Evolutionary conservation across 768 basidiomycete species (phyloP).

Genomic region (Amanita subjunquillea): DNA sequence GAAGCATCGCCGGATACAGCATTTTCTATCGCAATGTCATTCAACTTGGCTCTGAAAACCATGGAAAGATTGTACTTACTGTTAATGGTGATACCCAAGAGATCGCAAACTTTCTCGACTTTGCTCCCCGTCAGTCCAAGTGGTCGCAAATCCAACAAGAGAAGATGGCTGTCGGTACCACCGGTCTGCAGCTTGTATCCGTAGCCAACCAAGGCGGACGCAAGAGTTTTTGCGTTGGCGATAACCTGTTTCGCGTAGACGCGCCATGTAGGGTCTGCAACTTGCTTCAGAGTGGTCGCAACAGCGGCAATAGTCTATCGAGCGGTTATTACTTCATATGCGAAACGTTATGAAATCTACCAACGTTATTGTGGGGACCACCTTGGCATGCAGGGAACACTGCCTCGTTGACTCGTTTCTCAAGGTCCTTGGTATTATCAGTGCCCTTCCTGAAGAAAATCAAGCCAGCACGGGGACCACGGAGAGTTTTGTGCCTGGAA

Average conservation of each 20-base stretch:
- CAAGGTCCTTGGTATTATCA: conserved; percentile 72
- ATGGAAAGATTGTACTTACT: conserved; percentile 38
- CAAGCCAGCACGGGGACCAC: conserved; percentile 94
- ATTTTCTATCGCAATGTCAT: conserved; percentile 56
- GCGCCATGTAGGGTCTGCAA: conserved; percentile 81
- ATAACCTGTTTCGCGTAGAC: conserved; percentile 93
- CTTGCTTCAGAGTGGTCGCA: conserved; percentile 89
- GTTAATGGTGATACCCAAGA: conserved; percentile 94
- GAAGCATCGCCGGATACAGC: conserved; percentile 95
- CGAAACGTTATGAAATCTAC: conserved; percentile 12
- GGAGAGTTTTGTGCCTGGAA: conserved; percentile 89
- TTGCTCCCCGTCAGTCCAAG: conserved; percentile 95
- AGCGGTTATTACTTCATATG: not conserved
- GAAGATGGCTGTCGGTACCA: conserved; percentile 96
- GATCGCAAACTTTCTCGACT: conserved; percentile 96
- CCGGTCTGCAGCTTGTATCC: conserved; percentile 96
- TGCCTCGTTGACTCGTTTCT: conserved; percentile 95
- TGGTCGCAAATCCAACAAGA: conserved; percentile 96
- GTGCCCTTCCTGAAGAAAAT: conserved; percentile 98
- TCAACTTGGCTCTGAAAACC: not conserved
- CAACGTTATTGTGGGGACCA: conserved; percentile 95
- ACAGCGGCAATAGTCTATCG: conserved; percentile 85
- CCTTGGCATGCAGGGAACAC: conserved; percentile 99
- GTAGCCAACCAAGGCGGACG: conserved; percentile 54
- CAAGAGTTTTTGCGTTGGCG: conserved; percentile 75